Evolutionary conservation across 176 grass and related monocot species (phyloP), one percentile per base, ranked within the genome.

Genomic region (Pontederia paniculata): DNA sequence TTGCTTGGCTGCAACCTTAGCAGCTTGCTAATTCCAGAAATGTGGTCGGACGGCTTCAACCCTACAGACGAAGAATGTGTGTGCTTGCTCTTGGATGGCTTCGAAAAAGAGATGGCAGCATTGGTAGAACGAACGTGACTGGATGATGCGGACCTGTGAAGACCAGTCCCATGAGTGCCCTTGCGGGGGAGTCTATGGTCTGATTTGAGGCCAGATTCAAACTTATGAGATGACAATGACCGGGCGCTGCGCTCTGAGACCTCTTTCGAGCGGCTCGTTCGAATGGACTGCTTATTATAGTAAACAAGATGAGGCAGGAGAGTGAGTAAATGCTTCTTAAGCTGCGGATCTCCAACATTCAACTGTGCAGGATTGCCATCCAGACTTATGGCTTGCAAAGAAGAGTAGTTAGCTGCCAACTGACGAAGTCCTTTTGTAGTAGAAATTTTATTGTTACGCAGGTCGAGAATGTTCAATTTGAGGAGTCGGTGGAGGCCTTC

Each of bases 401-500:
- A 87, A 70, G 67, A 74, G 71, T 97, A 88, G 75, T 97, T 97
- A 0, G 93, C 83, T 14, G 72, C 77, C 45, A 95, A 69, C 70
- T 89, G 90, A 21, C 80, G 70, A 0, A 95, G 73, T 23, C 90
- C 82, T 77, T 89, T 95, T 8, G 85, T 76, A 55, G 81, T 81
- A 21, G 90, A 89, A 43, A 95, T 80, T 62, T 81, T 81, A 69
- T 97, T 97, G 56, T 64, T 17, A 50, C 83, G 69, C 61, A 97
- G 54, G 76, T 97, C 93, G 31, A 97, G 74, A 63, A 84, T 60
- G 53, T 81, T 97, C 21, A 97, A 57, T 69, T 97, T 97, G 43
- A 97, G 72, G 55, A 97, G 79, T 11, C 93, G 79, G 62, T 97
- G 86, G 65, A 97, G 86, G 28, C 93, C 86, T 58, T 97, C 93